Base-by-base conservation (phyloP, 2,329 filamentous ascomycete species). In the Meredithiella fracta region DNA sequence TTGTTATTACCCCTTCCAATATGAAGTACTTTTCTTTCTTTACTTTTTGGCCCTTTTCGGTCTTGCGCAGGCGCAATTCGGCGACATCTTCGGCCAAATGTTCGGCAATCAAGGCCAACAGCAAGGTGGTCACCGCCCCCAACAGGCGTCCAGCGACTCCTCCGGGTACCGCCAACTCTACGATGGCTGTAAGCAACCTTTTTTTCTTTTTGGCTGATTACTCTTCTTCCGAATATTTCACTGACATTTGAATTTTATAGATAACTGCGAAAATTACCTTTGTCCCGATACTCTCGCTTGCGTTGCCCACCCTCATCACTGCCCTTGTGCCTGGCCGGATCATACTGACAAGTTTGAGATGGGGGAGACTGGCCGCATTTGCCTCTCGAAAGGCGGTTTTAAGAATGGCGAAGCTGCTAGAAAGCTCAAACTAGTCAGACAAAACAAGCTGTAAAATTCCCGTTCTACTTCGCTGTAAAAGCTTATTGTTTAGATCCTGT, bases 81-180 rank as follows among this genome's bases (percentile, higher is more conserved):
- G 97, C 68, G 85, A 87, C 66, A 95, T 98, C 78, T 98, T 97
- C 71, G 90, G 96, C 67, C 88, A 97, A 64, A 95, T 97, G 87
- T 97, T 98, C 68, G 77, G 80, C 63, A 79, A 79, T 62, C 56
- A 58, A 52, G 67, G 49, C 47, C n/a, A 47, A 38, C 51, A 65
- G 67, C 9, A 70, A 73, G 20, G 22, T 22, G 17, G 25, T 17
- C 11, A 79, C 56, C 75, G 82, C 62, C 79, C 79, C 25, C 83
- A 87, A 64, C 92, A 96, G 67, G 86, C 85, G 26, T 78, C 86
- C 1, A 94, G 86, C 64, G 91, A 97, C 69, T 85, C 86, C 14
- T 72, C 73, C 23, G 84, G 86, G 73, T 97, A 96, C 68, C 82
- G 81, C 63, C 71, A 78, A 59, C 78, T 79, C 58, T 88, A 86